A percentile compares a stretch with the other conserved stretches of the same genome.
These are phyloP conservation scores for Calamus simplicifolius DNA, from an alignment of 176 grass and related monocot species.

Conservation along the genomic window DNA sequence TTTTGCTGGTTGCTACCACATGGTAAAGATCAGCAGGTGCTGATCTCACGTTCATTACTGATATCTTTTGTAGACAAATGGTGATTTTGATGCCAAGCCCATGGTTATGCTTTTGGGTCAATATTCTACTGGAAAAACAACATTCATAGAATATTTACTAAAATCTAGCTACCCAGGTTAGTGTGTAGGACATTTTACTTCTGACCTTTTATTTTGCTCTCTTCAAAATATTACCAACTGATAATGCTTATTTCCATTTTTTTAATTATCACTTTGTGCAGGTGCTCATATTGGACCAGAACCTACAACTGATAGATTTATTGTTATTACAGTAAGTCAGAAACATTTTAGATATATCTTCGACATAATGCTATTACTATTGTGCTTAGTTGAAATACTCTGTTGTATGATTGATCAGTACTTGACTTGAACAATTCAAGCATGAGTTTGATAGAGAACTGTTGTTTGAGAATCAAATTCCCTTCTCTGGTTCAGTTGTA, in stretches of 20 bases:
- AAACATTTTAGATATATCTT: constrained; percentile 7
- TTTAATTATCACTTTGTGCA: constrained; percentile 12
- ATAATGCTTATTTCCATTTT: not conserved
- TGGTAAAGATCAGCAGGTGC: no score
- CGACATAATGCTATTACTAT: no score
- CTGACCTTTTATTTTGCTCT: not conserved
- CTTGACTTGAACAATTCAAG: no score
- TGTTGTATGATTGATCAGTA: no score
- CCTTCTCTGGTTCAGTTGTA: no score
- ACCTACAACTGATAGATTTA: constrained; percentile 96
- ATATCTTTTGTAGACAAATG: constrained; percentile 61
- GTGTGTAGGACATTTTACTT: not conserved
- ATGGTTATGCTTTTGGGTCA: constrained; percentile 99
- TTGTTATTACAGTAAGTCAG: constrained; percentile 61
- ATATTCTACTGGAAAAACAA: constrained; percentile 99
- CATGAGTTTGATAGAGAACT: no score
- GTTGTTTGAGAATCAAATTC: no score
- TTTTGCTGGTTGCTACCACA: no score
- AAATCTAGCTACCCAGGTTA: constrained; percentile 90
- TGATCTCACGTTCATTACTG: not conserved
- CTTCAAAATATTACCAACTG: not conserved
- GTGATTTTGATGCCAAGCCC: constrained; percentile 97
- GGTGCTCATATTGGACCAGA: constrained; percentile 99
- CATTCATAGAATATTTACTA: constrained; percentile 93
- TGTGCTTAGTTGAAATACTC: no score